Conservation (phyloP, 306 rosid species). For the Styphnolobium japonicum region DNA sequence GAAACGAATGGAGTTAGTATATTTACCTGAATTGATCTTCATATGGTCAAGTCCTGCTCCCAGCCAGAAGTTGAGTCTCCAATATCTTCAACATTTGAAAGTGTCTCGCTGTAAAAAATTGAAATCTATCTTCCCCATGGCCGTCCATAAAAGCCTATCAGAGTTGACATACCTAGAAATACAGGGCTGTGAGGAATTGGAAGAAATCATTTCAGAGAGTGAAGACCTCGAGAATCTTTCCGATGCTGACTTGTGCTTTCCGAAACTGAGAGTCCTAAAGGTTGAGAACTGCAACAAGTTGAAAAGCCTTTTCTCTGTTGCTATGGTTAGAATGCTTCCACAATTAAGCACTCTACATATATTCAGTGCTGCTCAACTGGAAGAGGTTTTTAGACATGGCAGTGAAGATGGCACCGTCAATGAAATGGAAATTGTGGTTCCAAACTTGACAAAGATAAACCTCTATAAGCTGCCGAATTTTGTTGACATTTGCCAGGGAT, state of each 20-base stretch:
- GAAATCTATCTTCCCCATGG: background rate
- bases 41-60: background rate
- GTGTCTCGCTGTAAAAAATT: background rate
- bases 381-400: background rate
- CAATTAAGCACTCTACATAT: background rate
- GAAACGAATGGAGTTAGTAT: background rate
- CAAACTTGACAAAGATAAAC: background rate
- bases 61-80: background rate
- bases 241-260: background rate
- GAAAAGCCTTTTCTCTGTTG: too few species aligned
- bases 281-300: background rate
- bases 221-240: background rate
- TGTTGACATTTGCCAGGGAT: background rate
- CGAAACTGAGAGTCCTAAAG: background rate
- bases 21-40: background rate
- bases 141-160: background rate
- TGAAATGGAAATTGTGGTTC: background rate
- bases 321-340: background rate
- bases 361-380: background rate
- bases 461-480: background rate
- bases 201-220: background rate
- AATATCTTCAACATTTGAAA: background rate
- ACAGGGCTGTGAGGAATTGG: background rate
- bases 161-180: background rate
- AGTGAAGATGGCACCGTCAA: background rate